Evolutionary conservation across 2,329 filamentous ascomycete species (phyloP), one percentile per base, ranked within the genome.

Genomic region (Epicoccum sorghinum): DNA sequence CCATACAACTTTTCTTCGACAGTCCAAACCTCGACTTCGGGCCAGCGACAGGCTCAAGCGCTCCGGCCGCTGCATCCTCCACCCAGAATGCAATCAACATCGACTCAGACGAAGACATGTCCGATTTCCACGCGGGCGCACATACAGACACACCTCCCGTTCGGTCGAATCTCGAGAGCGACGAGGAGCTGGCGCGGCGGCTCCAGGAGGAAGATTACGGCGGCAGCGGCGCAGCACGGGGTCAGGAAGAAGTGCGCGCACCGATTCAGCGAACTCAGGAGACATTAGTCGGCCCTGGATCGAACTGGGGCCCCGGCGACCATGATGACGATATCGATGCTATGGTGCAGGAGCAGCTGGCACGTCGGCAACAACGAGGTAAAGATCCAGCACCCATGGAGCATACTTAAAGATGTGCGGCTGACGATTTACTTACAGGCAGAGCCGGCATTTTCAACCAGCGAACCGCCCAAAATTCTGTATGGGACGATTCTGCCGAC

Each of bases 201-300:
- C 75, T 99, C 55, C 95, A 99, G 73, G 90, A 99, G 69, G 92
- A 99, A 75, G 83, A 96, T 70, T 98, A 97, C 66, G 83, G 84
- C 32, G 65, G 58, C n/a, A 47, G 62, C n/a, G 78, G 77, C 57
- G 66, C 72, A 43, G 71, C 72, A 22, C 77, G 72, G 73, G 55
- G 27, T 9, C 41, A 63, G 47, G 33, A 87, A 87, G 64, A 88
- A 82, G 88, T 99, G 49, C 84, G 95, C 68, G 95, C 95, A 42
- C 95, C 95, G 7, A 96, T 99, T 75, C 91, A 89, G 40, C 85
- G 91, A 65, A 96, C 90, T 25, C 96, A 91, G 10, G 95, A 99
- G 77, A 96, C 92, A 0, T 82, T 99, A 47, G 88, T 97, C 8
- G 93, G 89, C 2, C 90, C 90, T 1, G 83, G 79, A 10, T 80